Percentiles rank a stretch among this genome's conserved stretches.
Evolutionary conservation across 2,329 filamentous ascomycete species (phyloP).

Genomic region (Zopfia rhizophila): DNA sequence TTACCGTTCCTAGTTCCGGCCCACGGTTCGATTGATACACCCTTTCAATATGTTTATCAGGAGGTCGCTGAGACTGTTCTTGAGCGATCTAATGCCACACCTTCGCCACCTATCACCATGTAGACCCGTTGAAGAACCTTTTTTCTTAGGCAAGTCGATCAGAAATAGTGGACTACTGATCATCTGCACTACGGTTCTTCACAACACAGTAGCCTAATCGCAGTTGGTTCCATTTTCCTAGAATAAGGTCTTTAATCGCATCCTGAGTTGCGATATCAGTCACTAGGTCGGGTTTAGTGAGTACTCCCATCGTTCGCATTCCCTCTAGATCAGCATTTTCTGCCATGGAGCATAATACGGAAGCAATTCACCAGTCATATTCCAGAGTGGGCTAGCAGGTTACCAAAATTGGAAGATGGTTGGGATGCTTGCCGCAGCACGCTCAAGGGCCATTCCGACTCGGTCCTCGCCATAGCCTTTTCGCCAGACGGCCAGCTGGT

Average conservation of each 20-base stretch:
- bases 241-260: constrained; percentile 33
- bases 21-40: no score
- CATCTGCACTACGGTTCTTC: constrained; percentile 41
- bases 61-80: constrained; percentile 53
- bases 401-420: no score
- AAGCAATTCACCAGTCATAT: no score
- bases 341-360: no score
- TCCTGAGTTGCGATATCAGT: constrained; percentile 31
- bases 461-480: no score
- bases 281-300: constrained; percentile 52
- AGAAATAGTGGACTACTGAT: constrained; percentile 26
- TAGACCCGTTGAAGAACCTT: constrained; percentile 43
- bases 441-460: no score
- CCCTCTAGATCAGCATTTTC: constrained; percentile 43
- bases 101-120: constrained; percentile 10
- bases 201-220: constrained; percentile 47
- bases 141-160: constrained; percentile 46
- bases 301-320: constrained; percentile 47
- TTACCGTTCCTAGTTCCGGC: no score
- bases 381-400: no score
- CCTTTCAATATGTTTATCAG: constrained; percentile 55
- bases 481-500: no score
- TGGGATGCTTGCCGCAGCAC: no score
- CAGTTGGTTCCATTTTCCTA: constrained; percentile 34
- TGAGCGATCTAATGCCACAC: constrained; percentile 55